Evolutionary conservation across 805 yeast species (phyloP), one percentile per base, ranked within the genome.

Genomic region (Starmera dryadoides): DNA sequence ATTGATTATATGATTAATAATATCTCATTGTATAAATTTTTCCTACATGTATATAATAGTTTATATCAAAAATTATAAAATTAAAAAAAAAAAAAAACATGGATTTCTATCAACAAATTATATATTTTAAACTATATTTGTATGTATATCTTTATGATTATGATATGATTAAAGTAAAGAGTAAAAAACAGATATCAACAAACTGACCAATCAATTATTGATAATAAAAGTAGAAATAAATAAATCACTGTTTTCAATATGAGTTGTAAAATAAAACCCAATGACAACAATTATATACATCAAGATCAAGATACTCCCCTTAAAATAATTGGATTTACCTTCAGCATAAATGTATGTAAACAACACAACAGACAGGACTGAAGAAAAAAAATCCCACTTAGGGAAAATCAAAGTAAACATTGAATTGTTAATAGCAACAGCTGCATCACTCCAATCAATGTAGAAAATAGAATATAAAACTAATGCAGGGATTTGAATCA

Each of bases 261-360:
- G 50, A 4, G 64, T 66, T 35, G 65, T 68, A 42, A 83, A 78
- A 67, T 77, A 88, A 60, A 91, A 89, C 1, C 98, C 98, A 36
- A 77, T 65, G 40, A 86, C 64, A 9, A 86, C 78, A 26, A 86
- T 86, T 29, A 78, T 53, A 56, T 91, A 91, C 25, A 86, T 71
- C 46, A 93, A 71, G 11, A 91, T 77, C 56, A 91, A 65, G 48
- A 93, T 86, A 14, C 89, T 81, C 2, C 98, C 98, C 60, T 93
- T 93, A 72, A 93, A 91, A 59, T 93, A 93, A 58, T 93, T 93
- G 23, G 95, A 83, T 56, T 89, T 88, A 2, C 98, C 98, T 57
- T 93, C 98, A 0, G 96, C 95, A 59, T 93, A 93, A 41, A 93
- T 77, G 60, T 93, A 91, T 1, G 95, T 85, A 68, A 87, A 91